Percentiles rank a stretch among this genome's conserved stretches.
Evolutionary conservation across 23 red algal genomes (phyloP).

Genomic region (Porphyridium purpureum): DNA sequence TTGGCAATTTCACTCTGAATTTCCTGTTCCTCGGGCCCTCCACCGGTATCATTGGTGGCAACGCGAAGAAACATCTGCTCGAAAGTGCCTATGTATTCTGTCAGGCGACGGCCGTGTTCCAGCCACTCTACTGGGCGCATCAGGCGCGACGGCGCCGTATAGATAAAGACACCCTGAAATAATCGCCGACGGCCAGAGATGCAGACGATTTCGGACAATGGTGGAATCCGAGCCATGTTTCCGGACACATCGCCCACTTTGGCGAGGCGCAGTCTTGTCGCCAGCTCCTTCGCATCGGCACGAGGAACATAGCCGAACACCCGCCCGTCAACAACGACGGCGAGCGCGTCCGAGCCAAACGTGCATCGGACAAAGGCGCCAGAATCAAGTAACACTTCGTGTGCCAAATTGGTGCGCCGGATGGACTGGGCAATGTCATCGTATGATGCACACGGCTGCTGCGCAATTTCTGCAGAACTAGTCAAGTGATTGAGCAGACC

Average conservation of each 20-base stretch:
- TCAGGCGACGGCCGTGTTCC: background rate
- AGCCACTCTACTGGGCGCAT: conserved; percentile 71
- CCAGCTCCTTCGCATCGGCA: background rate
- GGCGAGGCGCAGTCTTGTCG: too few relatives aligned
- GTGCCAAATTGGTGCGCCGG: too few relatives aligned
- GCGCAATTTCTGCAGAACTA: conserved; percentile 9
- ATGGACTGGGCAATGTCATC: conserved; percentile 13
- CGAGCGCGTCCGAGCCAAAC: conserved; percentile 9
- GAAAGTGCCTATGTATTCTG: conserved; percentile 46
- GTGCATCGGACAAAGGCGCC: too few relatives aligned
- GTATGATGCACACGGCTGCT: too few relatives aligned
- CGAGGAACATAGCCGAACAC: conserved; percentile 31
- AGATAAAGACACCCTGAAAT: conserved; percentile 52
- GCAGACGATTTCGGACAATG: too few relatives aligned
- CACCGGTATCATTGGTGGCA: too few relatives aligned
- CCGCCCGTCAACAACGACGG: conserved; percentile 76
- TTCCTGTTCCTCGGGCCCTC: too few relatives aligned
- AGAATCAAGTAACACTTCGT: too few relatives aligned
- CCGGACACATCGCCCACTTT: too few relatives aligned
- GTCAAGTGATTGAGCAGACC: conserved; percentile 69
- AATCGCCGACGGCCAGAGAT: too few relatives aligned
- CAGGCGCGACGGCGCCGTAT: conserved; percentile 33
- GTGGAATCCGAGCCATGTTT: too few relatives aligned
- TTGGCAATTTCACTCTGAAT: too few relatives aligned
- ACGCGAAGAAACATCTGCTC: conserved; percentile 65